These are phyloP conservation scores for Mortierella sp. DNA, from an alignment of 371 early-diverging fungal species.

Conservation along the genomic window DNA sequence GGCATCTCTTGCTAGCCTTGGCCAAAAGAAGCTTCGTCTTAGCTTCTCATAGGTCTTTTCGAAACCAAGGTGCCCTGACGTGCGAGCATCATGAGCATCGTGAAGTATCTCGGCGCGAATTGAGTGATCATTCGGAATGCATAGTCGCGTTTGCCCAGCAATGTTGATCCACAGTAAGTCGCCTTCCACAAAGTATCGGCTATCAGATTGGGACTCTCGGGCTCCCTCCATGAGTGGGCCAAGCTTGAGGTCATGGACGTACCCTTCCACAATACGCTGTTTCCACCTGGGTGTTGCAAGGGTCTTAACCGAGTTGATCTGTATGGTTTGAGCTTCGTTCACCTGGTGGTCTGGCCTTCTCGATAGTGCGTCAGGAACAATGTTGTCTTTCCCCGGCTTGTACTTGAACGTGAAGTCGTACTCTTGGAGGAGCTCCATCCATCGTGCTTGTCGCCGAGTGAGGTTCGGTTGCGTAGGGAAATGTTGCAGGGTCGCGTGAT, in stretches of 20 bases:
- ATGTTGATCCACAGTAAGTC: no score
- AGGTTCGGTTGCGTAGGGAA: constrained; percentile 45
- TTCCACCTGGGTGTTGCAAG: background rate
- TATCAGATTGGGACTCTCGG: background rate
- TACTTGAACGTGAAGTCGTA: background rate
- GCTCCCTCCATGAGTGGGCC: no score
- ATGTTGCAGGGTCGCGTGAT: constrained; percentile 19
- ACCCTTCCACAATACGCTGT: constrained; percentile 4
- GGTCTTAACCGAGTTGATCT: background rate
- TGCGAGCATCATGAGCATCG: constrained; percentile 17
- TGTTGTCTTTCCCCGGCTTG: constrained; percentile 7
- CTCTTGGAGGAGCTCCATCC: constrained; percentile 45
- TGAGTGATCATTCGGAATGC: background rate
- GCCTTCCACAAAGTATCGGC: no score
- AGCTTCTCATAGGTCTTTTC: constrained; percentile 57
- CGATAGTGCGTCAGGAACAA: constrained; percentile 7
- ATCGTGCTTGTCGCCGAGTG: constrained; percentile 30
- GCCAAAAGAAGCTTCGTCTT: constrained; percentile 55
- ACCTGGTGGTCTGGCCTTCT: constrained; percentile 1
- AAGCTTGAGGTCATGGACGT: no score
- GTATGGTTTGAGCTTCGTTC: background rate
- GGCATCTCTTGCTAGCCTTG: background rate
- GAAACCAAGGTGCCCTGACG: constrained; percentile 61
- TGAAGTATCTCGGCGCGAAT: background rate
- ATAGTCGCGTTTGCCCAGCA: no score